These are phyloP conservation scores for Scytalidium sp. DNA, from an alignment of 2,329 filamentous ascomycete genomes.

Conservation along the genomic window DNA sequence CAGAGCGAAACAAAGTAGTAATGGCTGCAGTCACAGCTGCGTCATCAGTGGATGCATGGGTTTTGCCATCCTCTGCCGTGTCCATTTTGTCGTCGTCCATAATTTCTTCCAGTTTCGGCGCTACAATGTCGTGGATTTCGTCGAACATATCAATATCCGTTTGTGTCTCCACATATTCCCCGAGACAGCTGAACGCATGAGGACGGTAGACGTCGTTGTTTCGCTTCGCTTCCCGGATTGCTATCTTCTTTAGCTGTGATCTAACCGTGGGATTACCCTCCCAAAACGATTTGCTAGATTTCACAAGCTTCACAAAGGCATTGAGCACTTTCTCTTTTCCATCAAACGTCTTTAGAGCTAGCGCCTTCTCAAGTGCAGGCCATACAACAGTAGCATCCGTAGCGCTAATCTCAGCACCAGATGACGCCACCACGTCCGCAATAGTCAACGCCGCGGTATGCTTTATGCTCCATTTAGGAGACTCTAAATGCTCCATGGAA, in stretches of 20 bases:
- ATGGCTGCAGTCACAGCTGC: slow-evolving; percentile 26
- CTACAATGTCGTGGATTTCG: slow-evolving; percentile 63
- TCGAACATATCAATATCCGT: slow-evolving; percentile 68
- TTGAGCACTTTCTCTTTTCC: slow-evolving; percentile 84
- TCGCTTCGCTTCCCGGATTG: slow-evolving; percentile 82
- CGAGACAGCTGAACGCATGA: slow-evolving; percentile 69
- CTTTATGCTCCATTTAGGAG: slow-evolving; percentile 84
- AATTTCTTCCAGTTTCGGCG: slow-evolving; percentile 57
- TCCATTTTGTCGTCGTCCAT: slow-evolving; percentile 66
- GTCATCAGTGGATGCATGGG: slow-evolving; percentile 20
- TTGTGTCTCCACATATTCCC: slow-evolving; percentile 66
- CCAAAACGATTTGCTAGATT: slow-evolving; percentile 59
- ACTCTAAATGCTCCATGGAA: slow-evolving; percentile 66
- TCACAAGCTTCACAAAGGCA: slow-evolving; percentile 75
- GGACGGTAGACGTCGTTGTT: slow-evolving; percentile 84
- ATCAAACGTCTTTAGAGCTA: slow-evolving; percentile 87
- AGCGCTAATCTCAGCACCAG: slow-evolving; percentile 60
- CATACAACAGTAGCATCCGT: slow-evolving; percentile 65
- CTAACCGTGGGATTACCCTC: slow-evolving; percentile 48
- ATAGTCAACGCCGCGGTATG: slow-evolving; percentile 82
- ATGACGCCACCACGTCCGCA: slow-evolving; percentile 67
- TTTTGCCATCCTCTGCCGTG: slow-evolving; percentile 23
- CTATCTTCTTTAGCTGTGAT: slow-evolving; percentile 74
- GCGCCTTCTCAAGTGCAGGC: slow-evolving; percentile 77
- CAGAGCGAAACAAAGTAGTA: slow-evolving; percentile 25